A percentile compares a stretch with the other conserved stretches of the same genome.
These are phyloP conservation scores for Pyrus pyrifolia DNA, from an alignment of 306 rosid species.

Conservation along the genomic window DNA sequence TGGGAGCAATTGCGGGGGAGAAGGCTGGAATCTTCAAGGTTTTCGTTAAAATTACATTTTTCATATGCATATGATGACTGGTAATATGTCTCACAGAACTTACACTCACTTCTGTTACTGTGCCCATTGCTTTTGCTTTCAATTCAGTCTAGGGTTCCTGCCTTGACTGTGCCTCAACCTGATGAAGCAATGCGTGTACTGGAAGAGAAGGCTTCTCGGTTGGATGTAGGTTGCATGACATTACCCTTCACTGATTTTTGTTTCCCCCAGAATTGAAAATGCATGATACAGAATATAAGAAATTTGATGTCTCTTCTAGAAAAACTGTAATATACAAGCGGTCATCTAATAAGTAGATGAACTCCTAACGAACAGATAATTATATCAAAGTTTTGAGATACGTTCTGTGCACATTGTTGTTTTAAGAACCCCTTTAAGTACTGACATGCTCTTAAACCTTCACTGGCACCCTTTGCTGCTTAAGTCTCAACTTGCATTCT, in stretches of 20 bases:
- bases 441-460: background rate
- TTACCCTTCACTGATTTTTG: slow-evolving; percentile 8
- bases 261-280: slow-evolving; percentile 7
- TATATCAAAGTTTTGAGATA: background rate
- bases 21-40: slow-evolving; percentile 99
- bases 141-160: slow-evolving; percentile 59
- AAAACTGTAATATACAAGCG: background rate
- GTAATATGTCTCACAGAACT: slow-evolving; percentile 1
- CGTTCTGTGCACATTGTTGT: background rate
- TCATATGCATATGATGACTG: background rate
- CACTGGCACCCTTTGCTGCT: background rate
- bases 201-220: slow-evolving; percentile 63
- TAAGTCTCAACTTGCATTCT: background rate
- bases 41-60: slow-evolving; percentile 17
- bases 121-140: slow-evolving; percentile 12
- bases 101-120: slow-evolving; percentile 3
- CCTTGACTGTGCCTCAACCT: slow-evolving; percentile 83
- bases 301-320: background rate
- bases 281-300: background rate
- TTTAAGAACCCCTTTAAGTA: background rate
- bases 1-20: slow-evolving; percentile 91
- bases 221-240: slow-evolving; percentile 52
- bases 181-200: slow-evolving; percentile 86
- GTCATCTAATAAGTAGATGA: background rate
- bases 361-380: background rate